Base-by-base conservation (phyloP, 2,329 filamentous ascomycete species). In the Dothidotthia symphoricarpi region DNA sequence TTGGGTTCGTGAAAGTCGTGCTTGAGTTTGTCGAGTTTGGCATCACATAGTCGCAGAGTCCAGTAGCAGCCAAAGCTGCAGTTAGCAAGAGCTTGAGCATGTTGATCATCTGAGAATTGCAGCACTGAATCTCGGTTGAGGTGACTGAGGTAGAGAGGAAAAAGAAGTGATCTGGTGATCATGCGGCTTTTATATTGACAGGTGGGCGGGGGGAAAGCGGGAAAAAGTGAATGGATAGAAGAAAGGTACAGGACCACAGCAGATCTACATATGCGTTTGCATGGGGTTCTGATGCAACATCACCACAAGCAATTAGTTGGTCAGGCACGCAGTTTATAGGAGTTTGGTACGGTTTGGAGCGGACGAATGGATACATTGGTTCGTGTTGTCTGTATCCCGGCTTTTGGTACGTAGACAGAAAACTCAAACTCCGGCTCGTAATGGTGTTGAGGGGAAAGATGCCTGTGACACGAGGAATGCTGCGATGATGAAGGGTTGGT, bases 1-100 rank as follows among this genome's bases (percentile, higher is more conserved):
- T 63, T 1, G 72, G 71, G 41, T 75, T 75, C 1, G 63, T 71
- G 51, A 63, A 74, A n/a, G 69, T 72, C 12, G 58, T 41, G 22
- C 24, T 44, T 11, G 45, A 39, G 22, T 45, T 51, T 16, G 45
- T 48, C 10, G 34, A 29, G 33, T 50, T 32, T 9, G 41, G 29
- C 16, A 45, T 33, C 6, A 45, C 24, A 27, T 51, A 36, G 29
- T 41, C 43, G 25, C 57, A 51, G 14, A 45, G 24, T 16, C 39
- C 45, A 8, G 52, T 24, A 19, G 47, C 31, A 38, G 45, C 46
- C 24, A 60, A 45, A n/a, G 47, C 47, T 41, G 49, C 47, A 27
- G 28, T 16, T 1, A 58, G n/a, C 17, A 54, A 31, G 29, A 44
- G 22, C 29, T 39, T 51, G 30, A 57, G 34, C 58, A 61, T 60